Evolutionary conservation across 2,329 filamentous ascomycete species (phyloP).

Genomic region (Exserohilum rostratum): DNA sequence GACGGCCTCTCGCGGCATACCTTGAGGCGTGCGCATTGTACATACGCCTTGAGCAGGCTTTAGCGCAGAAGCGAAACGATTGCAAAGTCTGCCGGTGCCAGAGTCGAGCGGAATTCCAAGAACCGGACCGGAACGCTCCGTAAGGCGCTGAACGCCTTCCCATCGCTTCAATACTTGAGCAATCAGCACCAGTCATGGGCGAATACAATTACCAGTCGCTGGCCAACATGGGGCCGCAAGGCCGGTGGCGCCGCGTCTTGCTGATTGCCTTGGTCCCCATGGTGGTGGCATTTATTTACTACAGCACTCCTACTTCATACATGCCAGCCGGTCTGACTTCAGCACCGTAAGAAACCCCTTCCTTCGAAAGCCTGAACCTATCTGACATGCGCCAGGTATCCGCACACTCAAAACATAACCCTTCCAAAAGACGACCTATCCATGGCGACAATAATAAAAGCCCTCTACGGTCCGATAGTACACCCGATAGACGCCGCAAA

Average conservation of each 20-base stretch:
- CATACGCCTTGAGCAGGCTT: not conserved
- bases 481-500: constrained; percentile 45
- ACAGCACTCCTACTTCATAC: constrained; percentile 34
- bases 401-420: constrained; percentile 33
- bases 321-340: constrained; percentile 25
- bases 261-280: constrained; percentile 41
- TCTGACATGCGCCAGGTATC: constrained; percentile 27
- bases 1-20: not conserved
- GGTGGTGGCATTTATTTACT: constrained; percentile 38
- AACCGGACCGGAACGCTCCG: not conserved
- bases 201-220: constrained; percentile 41
- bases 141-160: not conserved
- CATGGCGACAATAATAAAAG: constrained; percentile 47
- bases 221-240: constrained; percentile 42
- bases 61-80: not conserved
- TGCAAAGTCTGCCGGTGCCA: not conserved
- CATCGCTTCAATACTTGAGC: not conserved
- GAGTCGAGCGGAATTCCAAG: not conserved
- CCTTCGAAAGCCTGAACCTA: not conserved
- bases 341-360: constrained; percentile 28
- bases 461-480: constrained; percentile 45
- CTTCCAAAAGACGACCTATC: constrained; percentile 35
- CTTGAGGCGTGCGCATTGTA: not conserved
- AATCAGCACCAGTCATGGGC: constrained; percentile 17
- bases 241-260: constrained; percentile 43